Conservation (phyloP, 495 filamentous ascomycete species). For the Aspergillus steynii region DNA sequence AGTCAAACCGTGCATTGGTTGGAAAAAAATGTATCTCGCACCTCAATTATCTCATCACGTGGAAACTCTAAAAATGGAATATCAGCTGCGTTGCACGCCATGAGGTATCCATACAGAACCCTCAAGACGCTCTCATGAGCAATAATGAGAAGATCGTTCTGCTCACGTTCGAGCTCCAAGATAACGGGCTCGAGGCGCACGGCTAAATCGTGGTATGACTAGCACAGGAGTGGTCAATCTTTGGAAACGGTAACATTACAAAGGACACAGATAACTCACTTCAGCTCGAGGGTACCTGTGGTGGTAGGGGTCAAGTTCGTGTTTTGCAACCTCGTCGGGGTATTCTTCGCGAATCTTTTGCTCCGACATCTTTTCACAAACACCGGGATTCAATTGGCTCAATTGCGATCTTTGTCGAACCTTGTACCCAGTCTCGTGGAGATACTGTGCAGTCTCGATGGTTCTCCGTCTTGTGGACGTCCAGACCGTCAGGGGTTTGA, state of each 20-base stretch:
- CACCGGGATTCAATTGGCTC: conserved; percentile 94
- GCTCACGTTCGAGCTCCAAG: conserved; percentile 93
- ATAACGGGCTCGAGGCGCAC: conserved; percentile 99
- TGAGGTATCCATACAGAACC: conserved; percentile 95
- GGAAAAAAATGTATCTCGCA: conserved; percentile 25
- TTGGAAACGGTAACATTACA: not conserved
- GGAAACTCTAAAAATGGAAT: conserved; percentile 95
- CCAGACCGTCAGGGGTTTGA: conserved; percentile 88
- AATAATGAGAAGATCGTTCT: conserved; percentile 95
- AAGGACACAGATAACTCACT: conserved; percentile 48
- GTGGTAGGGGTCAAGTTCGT: conserved; percentile 94
- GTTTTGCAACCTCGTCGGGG: conserved; percentile 87
- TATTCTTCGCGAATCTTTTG: conserved; percentile 75
- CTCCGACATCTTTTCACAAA: conserved; percentile 89
- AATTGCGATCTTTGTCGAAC: conserved; percentile 91
- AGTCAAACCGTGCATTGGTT: not conserved
- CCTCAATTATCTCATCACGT: conserved; percentile 95
- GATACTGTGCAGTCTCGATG: conserved; percentile 82
- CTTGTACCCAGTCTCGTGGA: conserved; percentile 75
- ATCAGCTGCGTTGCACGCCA: conserved; percentile 96
- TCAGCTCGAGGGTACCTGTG: conserved; percentile 95
- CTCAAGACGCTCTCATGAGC: conserved; percentile 96
- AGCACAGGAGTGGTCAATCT: conserved; percentile 15
- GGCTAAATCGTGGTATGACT: conserved; percentile 98
- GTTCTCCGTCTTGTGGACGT: conserved; percentile 89